A percentile compares a stretch with the other conserved stretches of the same genome.
These are phyloP conservation scores for Asterella californica DNA, from an alignment of 225 moss, liverwort and hornwort species.

Conservation along the genomic window DNA sequence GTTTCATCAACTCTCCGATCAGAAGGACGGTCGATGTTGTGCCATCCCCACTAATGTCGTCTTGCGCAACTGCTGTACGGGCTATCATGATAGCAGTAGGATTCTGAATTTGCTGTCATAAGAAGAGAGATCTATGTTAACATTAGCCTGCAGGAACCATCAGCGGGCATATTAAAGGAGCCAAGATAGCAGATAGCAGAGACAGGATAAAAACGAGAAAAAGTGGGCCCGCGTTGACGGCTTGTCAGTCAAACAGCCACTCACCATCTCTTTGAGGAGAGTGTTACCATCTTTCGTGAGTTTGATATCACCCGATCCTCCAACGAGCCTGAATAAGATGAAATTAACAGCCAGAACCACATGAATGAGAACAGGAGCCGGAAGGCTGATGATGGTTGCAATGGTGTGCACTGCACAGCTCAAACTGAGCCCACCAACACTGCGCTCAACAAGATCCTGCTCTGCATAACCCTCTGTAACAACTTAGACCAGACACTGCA, in stretches of 20 bases:
- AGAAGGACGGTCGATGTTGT: constrained; percentile 88
- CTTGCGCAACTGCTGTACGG: constrained; percentile 96
- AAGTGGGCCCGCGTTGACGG: not conserved
- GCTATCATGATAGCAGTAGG: constrained; percentile 99
- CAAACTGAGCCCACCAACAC: not conserved
- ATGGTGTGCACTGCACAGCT: not conserved
- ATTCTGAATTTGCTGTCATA: constrained; percentile 81
- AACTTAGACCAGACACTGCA: not conserved
- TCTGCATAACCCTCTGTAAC: not conserved
- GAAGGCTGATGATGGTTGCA: not conserved
- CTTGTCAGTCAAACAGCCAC: not conserved
- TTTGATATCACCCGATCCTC: constrained; percentile 95
- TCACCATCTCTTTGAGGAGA: constrained; percentile 88
- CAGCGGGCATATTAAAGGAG: too few species aligned
- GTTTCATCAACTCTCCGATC: constrained; percentile 97
- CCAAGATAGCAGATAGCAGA: too few species aligned
- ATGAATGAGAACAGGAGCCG: not conserved
- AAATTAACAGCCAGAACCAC: not conserved
- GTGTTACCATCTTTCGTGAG: constrained; percentile 98
- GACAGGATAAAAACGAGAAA: too few species aligned
- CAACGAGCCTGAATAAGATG: constrained; percentile 58
- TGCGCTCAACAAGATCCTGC: not conserved
- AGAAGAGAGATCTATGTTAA: constrained; percentile 6
- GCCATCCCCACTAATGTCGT: constrained; percentile 96
- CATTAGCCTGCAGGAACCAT: not conserved